A percentile compares a stretch with the other conserved stretches of the same genome.
Conservation (phyloP, 73 alveolate genomes). For the Tetrahymena borealis region DNA sequence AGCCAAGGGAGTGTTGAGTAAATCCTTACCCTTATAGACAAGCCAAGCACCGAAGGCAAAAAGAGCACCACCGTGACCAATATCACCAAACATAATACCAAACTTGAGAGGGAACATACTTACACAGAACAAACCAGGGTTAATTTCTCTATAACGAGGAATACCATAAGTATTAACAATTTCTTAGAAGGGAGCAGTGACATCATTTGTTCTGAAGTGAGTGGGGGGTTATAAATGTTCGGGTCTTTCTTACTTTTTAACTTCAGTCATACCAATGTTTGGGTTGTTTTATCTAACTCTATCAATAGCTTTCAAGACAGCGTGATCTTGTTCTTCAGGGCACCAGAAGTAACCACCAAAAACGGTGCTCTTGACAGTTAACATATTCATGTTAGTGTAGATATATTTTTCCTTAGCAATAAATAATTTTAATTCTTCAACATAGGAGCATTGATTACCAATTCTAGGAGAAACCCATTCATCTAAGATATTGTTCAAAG, state of each 20-base stretch:
- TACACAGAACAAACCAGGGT: slow-evolving; percentile 91
- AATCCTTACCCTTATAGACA: slow-evolving; percentile 49
- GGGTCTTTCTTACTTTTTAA: slow-evolving; percentile 70
- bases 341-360: slow-evolving; percentile 77
- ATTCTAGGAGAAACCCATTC: slow-evolving; percentile 41
- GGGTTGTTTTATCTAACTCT: slow-evolving; percentile 31
- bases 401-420: slow-evolving; percentile 63
- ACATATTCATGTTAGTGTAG: slow-evolving; percentile 52
- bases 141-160: slow-evolving; percentile 94
- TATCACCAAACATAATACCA: slow-evolving; percentile 99
- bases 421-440: slow-evolving; percentile 57
- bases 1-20: slow-evolving; percentile 50
- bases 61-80: slow-evolving; percentile 93
- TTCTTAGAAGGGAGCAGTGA: slow-evolving; percentile 85
- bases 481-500: slow-evolving; percentile 41
- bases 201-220: slow-evolving; percentile 88
- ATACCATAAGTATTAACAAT: slow-evolving; percentile 95
- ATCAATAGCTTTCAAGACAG: slow-evolving; percentile 35
- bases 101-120: slow-evolving; percentile 95
- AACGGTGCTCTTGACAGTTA: slow-evolving; percentile 42
- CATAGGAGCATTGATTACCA: slow-evolving; percentile 44
- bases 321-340: slow-evolving; percentile 54
- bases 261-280: slow-evolving; percentile 50
- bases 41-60: slow-evolving; percentile 63
- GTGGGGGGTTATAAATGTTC: slow-evolving; percentile 76